Evolutionary conservation across 192 early-diverging fungal genomes (phyloP).

Genomic region (Coemansia javaensis): DNA sequence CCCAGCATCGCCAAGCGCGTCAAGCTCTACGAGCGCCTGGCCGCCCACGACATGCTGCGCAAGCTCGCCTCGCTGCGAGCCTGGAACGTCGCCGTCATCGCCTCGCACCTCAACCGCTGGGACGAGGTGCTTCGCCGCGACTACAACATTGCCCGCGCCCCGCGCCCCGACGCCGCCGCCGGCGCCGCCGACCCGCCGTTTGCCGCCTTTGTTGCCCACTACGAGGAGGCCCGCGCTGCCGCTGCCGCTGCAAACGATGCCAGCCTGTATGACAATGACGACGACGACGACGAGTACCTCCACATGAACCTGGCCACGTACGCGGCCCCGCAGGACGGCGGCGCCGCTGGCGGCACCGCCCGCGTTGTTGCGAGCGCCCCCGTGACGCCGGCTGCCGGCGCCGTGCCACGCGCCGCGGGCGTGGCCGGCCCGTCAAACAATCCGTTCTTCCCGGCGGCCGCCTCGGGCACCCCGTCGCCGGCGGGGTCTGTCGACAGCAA

Average conservation of each 20-base stretch:
- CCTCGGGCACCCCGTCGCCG: not conserved
- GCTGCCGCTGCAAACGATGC: not conserved
- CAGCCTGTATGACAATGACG: conserved; percentile 1
- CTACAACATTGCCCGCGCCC: conserved; percentile 42
- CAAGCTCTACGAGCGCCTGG: conserved; percentile 32
- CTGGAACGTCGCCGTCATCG: conserved; percentile 19
- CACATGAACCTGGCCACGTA: conserved; percentile 28
- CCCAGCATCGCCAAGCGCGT: conserved; percentile 22
- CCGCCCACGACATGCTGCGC: conserved; percentile 26
- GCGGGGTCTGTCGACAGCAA: not conserved
- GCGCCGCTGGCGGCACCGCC: not conserved
- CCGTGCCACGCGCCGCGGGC: not conserved
- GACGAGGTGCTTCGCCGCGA: conserved; percentile 33
- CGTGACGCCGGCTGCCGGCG: conserved; percentile 8
- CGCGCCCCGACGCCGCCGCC: conserved; percentile 8
- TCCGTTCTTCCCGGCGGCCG: conserved; percentile 17
- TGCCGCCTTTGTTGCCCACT: conserved; percentile 27
- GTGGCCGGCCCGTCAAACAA: conserved; percentile 6
- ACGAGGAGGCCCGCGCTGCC: conserved; percentile 20
- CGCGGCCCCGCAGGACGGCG: not conserved
- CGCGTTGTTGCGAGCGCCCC: conserved; percentile 18
- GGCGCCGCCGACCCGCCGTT: conserved; percentile 16
- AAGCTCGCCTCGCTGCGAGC: conserved; percentile 17
- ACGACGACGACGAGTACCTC: conserved; percentile 31
- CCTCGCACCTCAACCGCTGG: conserved; percentile 37